Conservation (phyloP, 768 basidiomycete species). For the Lactifluus echinatus region DNA sequence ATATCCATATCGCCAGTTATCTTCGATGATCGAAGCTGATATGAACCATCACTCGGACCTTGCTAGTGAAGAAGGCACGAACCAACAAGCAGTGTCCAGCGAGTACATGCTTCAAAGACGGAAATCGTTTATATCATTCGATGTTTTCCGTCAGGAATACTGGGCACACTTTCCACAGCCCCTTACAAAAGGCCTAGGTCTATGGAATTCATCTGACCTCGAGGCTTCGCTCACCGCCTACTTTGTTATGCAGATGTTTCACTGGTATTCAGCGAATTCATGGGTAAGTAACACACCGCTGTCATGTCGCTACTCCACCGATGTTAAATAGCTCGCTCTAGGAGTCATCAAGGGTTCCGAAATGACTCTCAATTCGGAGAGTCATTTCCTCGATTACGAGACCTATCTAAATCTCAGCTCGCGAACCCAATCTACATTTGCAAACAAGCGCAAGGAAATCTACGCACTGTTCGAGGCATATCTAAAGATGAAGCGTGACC, state of each 20-base stretch:
- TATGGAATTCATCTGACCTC: background rate
- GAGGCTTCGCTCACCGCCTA: background rate
- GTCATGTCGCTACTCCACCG: no score
- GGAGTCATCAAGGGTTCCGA: constrained; percentile 67
- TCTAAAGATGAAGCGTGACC: constrained; percentile 34
- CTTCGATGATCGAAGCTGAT: constrained; percentile 42
- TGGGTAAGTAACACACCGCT: constrained; percentile 33
- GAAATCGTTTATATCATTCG: constrained; percentile 33
- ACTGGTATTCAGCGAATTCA: constrained; percentile 56
- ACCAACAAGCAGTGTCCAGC: constrained; percentile 1
- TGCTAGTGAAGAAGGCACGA: background rate
- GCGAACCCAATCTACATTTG: constrained; percentile 47
- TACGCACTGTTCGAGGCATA: constrained; percentile 43
- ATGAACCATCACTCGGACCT: constrained; percentile 16
- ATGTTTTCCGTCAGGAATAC: constrained; percentile 40
- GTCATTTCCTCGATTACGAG: constrained; percentile 10
- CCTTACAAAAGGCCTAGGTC: constrained; percentile 50
- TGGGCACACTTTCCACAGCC: constrained; percentile 55
- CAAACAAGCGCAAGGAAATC: constrained; percentile 44
- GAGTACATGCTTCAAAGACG: constrained; percentile 14
- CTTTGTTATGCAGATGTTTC: constrained; percentile 41
- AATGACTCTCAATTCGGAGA: constrained; percentile 28
- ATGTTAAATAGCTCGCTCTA: constrained; percentile 1
- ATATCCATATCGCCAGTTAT: constrained; percentile 31
- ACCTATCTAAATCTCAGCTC: constrained; percentile 32